Evolutionary conservation across 2,329 filamentous ascomycete genomes (phyloP).

Genomic region (Diaporthe aspalathi): DNA sequence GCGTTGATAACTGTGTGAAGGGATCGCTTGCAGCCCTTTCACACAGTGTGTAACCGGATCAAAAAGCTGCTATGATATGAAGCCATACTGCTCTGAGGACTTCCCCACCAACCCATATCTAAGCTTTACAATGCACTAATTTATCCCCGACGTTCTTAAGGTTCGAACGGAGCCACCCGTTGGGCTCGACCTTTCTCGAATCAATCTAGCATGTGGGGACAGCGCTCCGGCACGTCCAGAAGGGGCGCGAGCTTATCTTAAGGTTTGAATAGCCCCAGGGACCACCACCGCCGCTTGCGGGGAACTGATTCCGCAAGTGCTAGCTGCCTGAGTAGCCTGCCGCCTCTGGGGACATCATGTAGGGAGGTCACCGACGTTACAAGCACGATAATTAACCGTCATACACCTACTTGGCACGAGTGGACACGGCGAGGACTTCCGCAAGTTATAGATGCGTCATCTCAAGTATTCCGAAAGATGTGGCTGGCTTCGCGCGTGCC

Average conservation of each 20-base stretch:
- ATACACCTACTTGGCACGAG: not conserved
- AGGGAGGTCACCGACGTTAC: not conserved
- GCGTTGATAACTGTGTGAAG: too few relatives aligned
- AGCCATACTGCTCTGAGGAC: too few relatives aligned
- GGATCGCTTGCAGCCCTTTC: too few relatives aligned
- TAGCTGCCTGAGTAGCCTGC: not conserved
- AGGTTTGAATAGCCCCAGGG: not conserved
- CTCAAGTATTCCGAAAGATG: not conserved
- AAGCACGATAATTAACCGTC: conserved; percentile 1
- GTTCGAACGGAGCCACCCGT: not conserved
- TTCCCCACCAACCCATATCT: not conserved
- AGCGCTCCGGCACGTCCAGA: conserved; percentile 4
- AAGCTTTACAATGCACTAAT: not conserved
- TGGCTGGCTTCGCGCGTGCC: not conserved
- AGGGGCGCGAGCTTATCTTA: not conserved
- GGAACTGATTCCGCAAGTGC: not conserved
- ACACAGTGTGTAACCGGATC: too few relatives aligned
- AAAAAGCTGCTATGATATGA: too few relatives aligned
- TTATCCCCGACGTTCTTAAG: not conserved
- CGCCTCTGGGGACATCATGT: not conserved
- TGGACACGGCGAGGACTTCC: not conserved
- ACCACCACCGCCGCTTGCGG: not conserved
- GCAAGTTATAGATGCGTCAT: not conserved
- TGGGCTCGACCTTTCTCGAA: not conserved
- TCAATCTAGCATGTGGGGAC: not conserved